Evolutionary conservation across 2,329 filamentous ascomycete genomes (phyloP).

Genomic region (Didymosphaeria variabile): DNA sequence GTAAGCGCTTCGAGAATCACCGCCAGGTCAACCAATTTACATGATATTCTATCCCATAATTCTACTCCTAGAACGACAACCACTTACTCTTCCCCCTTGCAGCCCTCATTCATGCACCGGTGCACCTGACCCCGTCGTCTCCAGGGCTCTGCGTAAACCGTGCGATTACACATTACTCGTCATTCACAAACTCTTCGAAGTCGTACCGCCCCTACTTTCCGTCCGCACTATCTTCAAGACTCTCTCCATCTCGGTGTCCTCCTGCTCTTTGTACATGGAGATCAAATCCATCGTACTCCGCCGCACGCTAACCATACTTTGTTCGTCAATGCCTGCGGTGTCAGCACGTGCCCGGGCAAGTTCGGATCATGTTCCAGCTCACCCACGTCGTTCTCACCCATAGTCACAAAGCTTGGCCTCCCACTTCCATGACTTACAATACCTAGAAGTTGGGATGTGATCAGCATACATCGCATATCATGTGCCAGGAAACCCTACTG

Average conservation of each 20-base stretch:
- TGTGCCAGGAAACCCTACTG: conserved; percentile 18
- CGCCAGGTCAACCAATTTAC: too few relatives aligned
- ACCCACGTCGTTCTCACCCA: conserved; percentile 25
- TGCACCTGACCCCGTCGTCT: too few relatives aligned
- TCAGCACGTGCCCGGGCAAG: not conserved
- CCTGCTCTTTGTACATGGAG: conserved; percentile 47
- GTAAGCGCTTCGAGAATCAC: too few relatives aligned
- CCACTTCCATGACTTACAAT: conserved; percentile 26
- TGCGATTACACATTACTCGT: too few relatives aligned
- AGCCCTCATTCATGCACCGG: too few relatives aligned
- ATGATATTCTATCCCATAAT: too few relatives aligned
- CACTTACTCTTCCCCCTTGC: too few relatives aligned
- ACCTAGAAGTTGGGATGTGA: not conserved
- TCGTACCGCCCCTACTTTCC: conserved; percentile 18
- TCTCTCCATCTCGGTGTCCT: conserved; percentile 45
- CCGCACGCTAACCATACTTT: conserved; percentile 46
- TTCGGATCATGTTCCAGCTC: not conserved
- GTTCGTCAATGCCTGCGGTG: conserved; percentile 22
- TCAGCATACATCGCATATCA: not conserved
- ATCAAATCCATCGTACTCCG: conserved; percentile 54
- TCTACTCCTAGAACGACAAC: too few relatives aligned
- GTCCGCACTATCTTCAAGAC: conserved; percentile 34
- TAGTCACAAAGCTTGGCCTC: conserved; percentile 25
- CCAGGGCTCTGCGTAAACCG: too few relatives aligned
- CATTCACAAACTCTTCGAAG: conserved; percentile 15